Evolutionary conservation across 768 basidiomycete genomes (phyloP).

Genomic region (Lactarius quietus): DNA sequence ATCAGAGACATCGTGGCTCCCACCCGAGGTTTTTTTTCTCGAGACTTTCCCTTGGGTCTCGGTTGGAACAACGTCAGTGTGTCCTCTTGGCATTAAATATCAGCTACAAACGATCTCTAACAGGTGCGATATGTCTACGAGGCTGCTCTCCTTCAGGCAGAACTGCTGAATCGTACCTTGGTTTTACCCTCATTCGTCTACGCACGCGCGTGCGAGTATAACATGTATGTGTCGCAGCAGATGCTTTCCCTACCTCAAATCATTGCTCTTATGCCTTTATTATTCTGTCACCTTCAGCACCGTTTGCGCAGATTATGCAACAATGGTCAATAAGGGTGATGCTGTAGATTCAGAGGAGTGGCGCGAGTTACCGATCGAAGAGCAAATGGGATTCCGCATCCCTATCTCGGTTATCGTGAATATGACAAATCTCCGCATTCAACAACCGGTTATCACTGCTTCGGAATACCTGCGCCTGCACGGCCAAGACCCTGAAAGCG

Average conservation of each 20-base stretch:
- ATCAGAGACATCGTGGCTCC: constrained; percentile 35
- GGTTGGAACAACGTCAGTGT: constrained; percentile 48
- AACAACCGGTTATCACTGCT: constrained; percentile 39
- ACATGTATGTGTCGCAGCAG: constrained; percentile 36
- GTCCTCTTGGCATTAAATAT: background rate
- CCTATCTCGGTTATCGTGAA: constrained; percentile 42
- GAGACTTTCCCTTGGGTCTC: constrained; percentile 42
- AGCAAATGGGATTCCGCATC: constrained; percentile 38
- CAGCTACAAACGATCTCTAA: constrained; percentile 5
- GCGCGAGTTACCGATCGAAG: constrained; percentile 37
- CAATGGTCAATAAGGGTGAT: constrained; percentile 45
- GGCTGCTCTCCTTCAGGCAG: constrained; percentile 42
- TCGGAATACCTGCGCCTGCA: constrained; percentile 44
- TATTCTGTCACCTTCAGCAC: constrained; percentile 25
- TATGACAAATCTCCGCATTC: constrained; percentile 38
- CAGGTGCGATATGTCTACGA: constrained; percentile 50
- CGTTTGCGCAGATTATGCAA: constrained; percentile 39
- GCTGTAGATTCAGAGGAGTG: constrained; percentile 42
- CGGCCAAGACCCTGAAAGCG: constrained; percentile 34
- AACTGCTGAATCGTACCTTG: constrained; percentile 41
- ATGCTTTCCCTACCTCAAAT: constrained; percentile 17
- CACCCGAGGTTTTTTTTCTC: constrained; percentile 42
- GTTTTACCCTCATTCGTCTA: constrained; percentile 46
- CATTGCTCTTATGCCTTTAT: background rate
- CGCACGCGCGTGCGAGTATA: constrained; percentile 44